Base-by-base conservation (phyloP, 805 yeast species). In the Blastobotrys chiropterorum region DNA sequence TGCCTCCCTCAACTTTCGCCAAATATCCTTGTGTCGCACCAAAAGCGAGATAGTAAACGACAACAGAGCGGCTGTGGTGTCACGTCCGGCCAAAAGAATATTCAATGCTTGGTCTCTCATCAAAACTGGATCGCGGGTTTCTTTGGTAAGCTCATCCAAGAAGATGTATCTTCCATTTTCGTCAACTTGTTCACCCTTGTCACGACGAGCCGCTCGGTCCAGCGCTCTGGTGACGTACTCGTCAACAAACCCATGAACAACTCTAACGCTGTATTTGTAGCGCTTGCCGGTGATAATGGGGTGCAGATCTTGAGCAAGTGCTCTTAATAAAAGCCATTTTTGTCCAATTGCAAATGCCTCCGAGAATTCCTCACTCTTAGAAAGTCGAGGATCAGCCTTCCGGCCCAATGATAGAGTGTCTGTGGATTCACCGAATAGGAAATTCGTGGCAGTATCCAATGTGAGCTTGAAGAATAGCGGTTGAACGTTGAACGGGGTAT, bases 1-100 rank as follows among this genome's bases (percentile, higher is more conserved):
- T 38, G 66, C 72, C 38, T 61, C 63, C 50, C 77, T 71, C 50
- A 78, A 68, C 53, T 63, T 62, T 17, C 53, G 44, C 49, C 56
- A 65, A 16, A 64, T 59, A 5, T 59, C 54, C 40, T 62, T 62
- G 59, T 75, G 63, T 52, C 75, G 66, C 11, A 78, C 72, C 51
- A 78, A 67, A 58, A 75, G 76, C 56, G 63, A 74, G 49, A 76
- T 66, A 20, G 71, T 60, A 61, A 72, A 76, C n/a, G 78, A 70
- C 51, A 78, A 69, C 42, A 76, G 65, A 2, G 76, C 73, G 7
- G 82, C 81, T 11, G 82, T 78, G 44, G 82, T 78, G 57, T 78
- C 81, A 57, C 82, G 69, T 31, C 80, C 81, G 16, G 82, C 82
- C 20, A 77, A 62, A 53, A 78, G 68, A 52, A 78, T 72, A 59